Conservation (phyloP, 257 asterid genomes). For the Solanum sitiens region DNA sequence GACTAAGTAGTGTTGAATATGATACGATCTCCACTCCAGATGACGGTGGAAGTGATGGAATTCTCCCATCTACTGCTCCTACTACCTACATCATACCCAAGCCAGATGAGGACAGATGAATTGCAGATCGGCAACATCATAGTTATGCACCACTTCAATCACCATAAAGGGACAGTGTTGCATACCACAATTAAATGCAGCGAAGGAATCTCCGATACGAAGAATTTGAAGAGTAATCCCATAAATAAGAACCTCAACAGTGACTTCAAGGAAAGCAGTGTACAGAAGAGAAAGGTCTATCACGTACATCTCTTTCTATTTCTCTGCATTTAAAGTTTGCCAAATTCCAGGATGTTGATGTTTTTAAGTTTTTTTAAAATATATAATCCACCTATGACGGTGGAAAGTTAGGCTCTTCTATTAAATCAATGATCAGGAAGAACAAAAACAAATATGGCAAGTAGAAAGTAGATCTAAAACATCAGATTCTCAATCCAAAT, state of each 20-base stretch:
- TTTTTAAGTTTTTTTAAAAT: not conserved
- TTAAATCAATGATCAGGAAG: not conserved
- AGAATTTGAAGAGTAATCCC: conserved; percentile 1
- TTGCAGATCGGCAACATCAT: not conserved
- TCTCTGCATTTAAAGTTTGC: not conserved
- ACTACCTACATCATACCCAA: conserved; percentile 46
- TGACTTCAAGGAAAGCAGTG: not conserved
- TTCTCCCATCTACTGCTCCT: conserved; percentile 73
- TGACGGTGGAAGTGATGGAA: conserved; percentile 67
- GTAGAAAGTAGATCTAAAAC: not conserved
- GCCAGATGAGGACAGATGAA: not conserved
- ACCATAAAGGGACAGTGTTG: not conserved
- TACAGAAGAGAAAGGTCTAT: not conserved
- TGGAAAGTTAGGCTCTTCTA: not conserved
- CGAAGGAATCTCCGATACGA: conserved; percentile 68
- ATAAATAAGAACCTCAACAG: not conserved
- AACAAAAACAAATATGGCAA: not conserved
- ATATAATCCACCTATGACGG: not conserved
- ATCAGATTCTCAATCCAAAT: not conserved
- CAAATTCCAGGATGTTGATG: not conserved
- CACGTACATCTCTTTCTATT: not conserved
- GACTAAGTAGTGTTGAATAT: conserved; percentile 50
- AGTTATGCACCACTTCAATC: not conserved
- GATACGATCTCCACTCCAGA: conserved; percentile 59
- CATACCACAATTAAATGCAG: conserved; percentile 78